Percentiles rank a stretch among this genome's conserved stretches.
Evolutionary conservation across 164 flowering plant genomes (phyloP).

Genomic region (Buxus sempervirens): DNA sequence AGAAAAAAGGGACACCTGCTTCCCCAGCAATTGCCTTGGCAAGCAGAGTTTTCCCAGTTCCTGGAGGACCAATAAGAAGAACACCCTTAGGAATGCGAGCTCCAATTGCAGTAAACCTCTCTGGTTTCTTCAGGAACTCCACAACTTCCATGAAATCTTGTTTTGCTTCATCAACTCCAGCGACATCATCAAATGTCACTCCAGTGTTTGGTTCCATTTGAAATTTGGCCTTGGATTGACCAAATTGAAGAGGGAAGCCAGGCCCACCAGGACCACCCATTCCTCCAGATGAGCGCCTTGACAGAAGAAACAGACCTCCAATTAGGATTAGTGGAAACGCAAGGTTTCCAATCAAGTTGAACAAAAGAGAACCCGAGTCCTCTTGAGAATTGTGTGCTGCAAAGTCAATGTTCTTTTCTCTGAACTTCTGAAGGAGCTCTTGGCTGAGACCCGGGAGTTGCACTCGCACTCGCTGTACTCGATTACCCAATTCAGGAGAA

Average conservation of each 20-base stretch:
- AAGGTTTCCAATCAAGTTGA: conserved; percentile 76
- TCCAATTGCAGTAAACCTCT: conserved; percentile 86
- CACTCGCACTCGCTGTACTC: conserved; percentile 84
- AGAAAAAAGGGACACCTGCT: conserved; percentile 93
- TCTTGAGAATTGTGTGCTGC: conserved; percentile 92
- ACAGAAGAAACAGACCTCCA: conserved; percentile 87
- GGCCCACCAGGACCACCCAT: conserved; percentile 99
- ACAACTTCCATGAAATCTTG: conserved; percentile 95
- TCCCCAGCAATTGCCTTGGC: conserved; percentile 96
- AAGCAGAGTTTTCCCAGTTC: conserved; percentile 85
- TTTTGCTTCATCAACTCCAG: conserved; percentile 96
- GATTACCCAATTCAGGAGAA: conserved; percentile 84
- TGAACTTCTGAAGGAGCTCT: conserved; percentile 87
- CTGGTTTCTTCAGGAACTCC: conserved; percentile 89
- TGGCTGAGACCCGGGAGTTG: conserved; percentile 92
- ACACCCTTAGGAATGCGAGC: conserved; percentile 96
- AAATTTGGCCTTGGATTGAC: conserved; percentile 87
- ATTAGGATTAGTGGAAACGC: conserved; percentile 82
- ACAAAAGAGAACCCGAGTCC: conserved; percentile 72
- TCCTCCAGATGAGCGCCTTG: conserved; percentile 78
- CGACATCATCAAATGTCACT: conserved; percentile 92
- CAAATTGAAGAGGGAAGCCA: conserved; percentile 74
- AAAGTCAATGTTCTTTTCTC: conserved; percentile 94
- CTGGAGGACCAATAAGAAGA: conserved; percentile 90
- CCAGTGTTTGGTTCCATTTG: conserved; percentile 98